phyloP scores from a whole-genome alignment of 2,329 filamentous ascomycete species.

The Xylariales sp. region DNA sequence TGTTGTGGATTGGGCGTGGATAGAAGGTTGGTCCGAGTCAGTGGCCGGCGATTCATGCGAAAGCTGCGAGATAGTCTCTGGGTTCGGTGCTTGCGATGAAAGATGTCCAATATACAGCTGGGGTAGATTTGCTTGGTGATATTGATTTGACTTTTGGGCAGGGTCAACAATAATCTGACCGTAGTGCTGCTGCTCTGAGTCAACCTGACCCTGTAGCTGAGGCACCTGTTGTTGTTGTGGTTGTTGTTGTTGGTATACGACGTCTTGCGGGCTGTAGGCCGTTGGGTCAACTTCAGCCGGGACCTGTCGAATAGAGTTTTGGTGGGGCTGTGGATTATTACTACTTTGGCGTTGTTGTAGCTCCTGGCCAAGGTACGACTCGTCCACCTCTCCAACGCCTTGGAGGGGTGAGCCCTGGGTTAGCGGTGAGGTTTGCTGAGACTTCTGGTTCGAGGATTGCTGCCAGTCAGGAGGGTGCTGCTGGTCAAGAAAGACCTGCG shows the following conservation, averaged over 20 bases:
- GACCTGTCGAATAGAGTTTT: slow-evolving; percentile 45
- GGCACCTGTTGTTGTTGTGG: slow-evolving; percentile 11
- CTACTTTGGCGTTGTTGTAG: slow-evolving; percentile 38
- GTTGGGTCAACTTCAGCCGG: slow-evolving; percentile 36
- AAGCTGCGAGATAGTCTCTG: slow-evolving; percentile 58
- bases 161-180: slow-evolving; percentile 35
- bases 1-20: slow-evolving; percentile 38
- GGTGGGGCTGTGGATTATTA: slow-evolving; percentile 15
- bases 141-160: slow-evolving; percentile 26
- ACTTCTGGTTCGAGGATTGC: slow-evolving; percentile 13
- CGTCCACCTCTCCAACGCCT: slow-evolving; percentile 35
- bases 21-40: slow-evolving; percentile 41
- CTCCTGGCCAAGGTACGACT: slow-evolving; percentile 28
- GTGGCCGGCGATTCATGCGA: slow-evolving; percentile 56
- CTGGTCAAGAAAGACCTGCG: slow-evolving; percentile 17
- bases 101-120: slow-evolving; percentile 22
- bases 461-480: slow-evolving; percentile 13
- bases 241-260: slow-evolving; percentile 37
- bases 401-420: slow-evolving; percentile 40
- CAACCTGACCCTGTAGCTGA: slow-evolving; percentile 20
- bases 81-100: slow-evolving; percentile 39
- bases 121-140: slow-evolving; percentile 22
- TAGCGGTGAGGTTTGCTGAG: slow-evolving; percentile 16
- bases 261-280: slow-evolving; percentile 40
- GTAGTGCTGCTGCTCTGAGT: slow-evolving; percentile 33